Evolutionary conservation across 495 filamentous ascomycete genomes (phyloP).

Genomic region (Penicillium simplicissimum): DNA sequence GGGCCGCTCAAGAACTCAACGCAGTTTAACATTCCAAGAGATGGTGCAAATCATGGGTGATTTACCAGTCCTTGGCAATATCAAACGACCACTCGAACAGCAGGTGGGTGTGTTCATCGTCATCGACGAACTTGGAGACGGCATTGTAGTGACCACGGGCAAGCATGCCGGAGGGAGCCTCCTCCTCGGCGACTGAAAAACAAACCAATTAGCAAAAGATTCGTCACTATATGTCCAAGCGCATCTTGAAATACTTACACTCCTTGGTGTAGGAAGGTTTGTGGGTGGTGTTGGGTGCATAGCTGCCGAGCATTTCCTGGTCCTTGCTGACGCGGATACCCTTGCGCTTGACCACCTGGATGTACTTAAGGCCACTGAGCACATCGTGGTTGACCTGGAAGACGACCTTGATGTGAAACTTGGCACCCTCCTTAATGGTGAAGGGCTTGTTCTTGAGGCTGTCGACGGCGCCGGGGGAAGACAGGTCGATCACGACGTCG

Average conservation of each 20-base stretch:
- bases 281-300: conserved; percentile 82
- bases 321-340: conserved; percentile 83
- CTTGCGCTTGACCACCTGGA: conserved; percentile 89
- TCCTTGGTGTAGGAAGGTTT: conserved; percentile 84
- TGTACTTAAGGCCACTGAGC: conserved; percentile 88
- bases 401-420: conserved; percentile 86
- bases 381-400: conserved; percentile 98
- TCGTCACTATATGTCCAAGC: neutral
- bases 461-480: conserved; percentile 60
- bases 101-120: conserved; percentile 83
- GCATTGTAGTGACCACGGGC: conserved; percentile 85
- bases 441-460: conserved; percentile 85
- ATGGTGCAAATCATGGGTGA: neutral
- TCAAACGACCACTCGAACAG: conserved; percentile 93
- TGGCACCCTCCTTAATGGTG: conserved; percentile 92
- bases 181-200: conserved; percentile 78
- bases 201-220: neutral
- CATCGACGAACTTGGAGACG: conserved; percentile 83
- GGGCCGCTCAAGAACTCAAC: conserved; percentile 34
- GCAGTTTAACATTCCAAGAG: conserved; percentile 15
- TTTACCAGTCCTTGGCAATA: conserved; percentile 87
- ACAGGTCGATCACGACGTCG: conserved; percentile 84
- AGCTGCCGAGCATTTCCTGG: conserved; percentile 96
- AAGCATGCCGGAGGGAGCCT: conserved; percentile 87
- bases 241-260: conserved; percentile 61